Base-by-base conservation (phyloP, 441 rosid species). In the Adansonia rubrostipa region DNA sequence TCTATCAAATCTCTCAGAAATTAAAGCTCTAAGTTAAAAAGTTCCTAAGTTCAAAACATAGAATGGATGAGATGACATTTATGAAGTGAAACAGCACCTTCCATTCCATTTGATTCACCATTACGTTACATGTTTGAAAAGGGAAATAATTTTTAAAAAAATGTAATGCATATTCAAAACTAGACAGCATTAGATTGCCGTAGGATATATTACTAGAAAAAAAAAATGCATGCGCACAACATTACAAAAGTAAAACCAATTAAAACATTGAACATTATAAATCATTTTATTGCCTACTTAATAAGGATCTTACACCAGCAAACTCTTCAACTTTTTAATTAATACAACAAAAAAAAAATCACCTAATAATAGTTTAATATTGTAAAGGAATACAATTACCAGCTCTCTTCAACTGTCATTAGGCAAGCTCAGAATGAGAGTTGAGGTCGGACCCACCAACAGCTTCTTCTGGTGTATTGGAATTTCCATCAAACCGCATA, bases 401-500 rank as follows among this genome's bases (percentile, higher is more conserved):
- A 62, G 14, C 28, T 71, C 78, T 78, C 36, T 33, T 58, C 3
- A 20, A 40, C 50, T 8, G 24, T 36, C 53, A 54, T 78, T 33
- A 68, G 33, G 44, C 47, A 42, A 20, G 33, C 56, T 77, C 47
- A 66, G 28, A 54, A 66, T 36, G 36, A 33, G 36, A 33, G 36
- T 33, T 33, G 36, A 4, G 36, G 36, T 13, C 17, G 54, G 15
- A 65, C 9, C 48, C 75, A 71, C 47, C 75, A 47, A 67, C 3
- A 71, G 64, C 60, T 6, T 78, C 20, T 75, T 51, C 57, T 51
- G 57, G 4, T 51, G 4, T 51, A 51, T 17, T 2, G 24, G 73
- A 75, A 17, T 76, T 81, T 74, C 77, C 80, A 6, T 79, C 80
- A 40, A 63, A 1, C 70, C 44, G 80, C 28, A 33, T 33, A 33